Conservation (phyloP, 164 flowering plant species). For the Sextonia rubra region DNA sequence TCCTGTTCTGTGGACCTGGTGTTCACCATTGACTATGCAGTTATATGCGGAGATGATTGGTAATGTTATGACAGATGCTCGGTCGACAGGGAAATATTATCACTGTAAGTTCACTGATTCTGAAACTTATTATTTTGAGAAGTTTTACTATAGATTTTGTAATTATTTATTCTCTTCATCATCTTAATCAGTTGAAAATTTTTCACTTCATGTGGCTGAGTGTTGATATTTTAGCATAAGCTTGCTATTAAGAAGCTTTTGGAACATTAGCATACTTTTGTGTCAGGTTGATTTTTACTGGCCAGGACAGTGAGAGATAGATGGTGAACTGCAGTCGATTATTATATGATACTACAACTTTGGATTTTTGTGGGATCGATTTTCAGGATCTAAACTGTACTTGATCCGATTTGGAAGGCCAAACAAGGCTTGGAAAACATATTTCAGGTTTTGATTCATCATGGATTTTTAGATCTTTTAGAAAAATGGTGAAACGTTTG, state of each 20-base stretch:
- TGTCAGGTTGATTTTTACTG: too few species aligned
- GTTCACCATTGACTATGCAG: slow-evolving; percentile 33
- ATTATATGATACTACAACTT: too few species aligned
- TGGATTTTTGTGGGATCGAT: too few species aligned
- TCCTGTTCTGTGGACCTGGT: background rate
- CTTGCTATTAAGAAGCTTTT: background rate
- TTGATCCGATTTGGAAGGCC: too few species aligned
- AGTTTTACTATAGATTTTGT: background rate
- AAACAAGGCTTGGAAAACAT: too few species aligned
- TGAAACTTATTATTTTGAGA: background rate
- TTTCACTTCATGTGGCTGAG: background rate
- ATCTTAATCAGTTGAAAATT: background rate
- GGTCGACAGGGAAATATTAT: slow-evolving; percentile 98
- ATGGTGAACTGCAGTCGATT: too few species aligned
- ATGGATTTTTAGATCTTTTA: too few species aligned
- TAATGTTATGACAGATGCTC: slow-evolving; percentile 98
- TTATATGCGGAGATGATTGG: slow-evolving; percentile 99
- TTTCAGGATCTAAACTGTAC: too few species aligned
- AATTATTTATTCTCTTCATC: background rate
- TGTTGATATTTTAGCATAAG: background rate
- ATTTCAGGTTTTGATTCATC: too few species aligned
- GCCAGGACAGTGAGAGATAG: too few species aligned
- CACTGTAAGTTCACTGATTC: slow-evolving; percentile 65
- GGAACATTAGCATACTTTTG: too few species aligned
- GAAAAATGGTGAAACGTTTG: too few species aligned